These are phyloP conservation scores for Hypoxylon sp. DNA, from an alignment of 2,329 filamentous ascomycete species.

Conservation along the genomic window DNA sequence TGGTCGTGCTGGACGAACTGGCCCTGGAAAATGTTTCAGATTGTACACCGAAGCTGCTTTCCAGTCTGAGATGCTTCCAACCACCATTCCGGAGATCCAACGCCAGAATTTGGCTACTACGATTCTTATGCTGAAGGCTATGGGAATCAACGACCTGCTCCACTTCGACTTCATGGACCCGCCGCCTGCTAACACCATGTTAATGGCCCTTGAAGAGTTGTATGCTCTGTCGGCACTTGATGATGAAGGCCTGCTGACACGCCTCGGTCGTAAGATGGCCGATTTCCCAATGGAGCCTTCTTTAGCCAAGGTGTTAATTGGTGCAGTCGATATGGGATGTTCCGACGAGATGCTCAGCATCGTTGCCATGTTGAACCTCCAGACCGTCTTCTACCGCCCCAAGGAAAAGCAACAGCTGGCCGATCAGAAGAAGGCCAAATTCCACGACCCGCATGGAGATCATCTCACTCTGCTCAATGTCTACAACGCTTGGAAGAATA, in stretches of 20 bases:
- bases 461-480: slow-evolving; percentile 96
- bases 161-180: slow-evolving; percentile 99
- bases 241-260: slow-evolving; percentile 93
- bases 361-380: slow-evolving; percentile 92
- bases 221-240: slow-evolving; percentile 94
- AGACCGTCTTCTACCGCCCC: slow-evolving; percentile 91
- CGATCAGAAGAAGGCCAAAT: slow-evolving; percentile 97
- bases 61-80: slow-evolving; percentile 96
- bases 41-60: slow-evolving; percentile 96
- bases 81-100: slow-evolving; percentile 96
- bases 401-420: slow-evolving; percentile 98
- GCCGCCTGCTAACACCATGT: slow-evolving; percentile 96
- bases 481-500: slow-evolving; percentile 96
- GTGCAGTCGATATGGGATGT: slow-evolving; percentile 87
- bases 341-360: slow-evolving; percentile 96
- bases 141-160: slow-evolving; percentile 98
- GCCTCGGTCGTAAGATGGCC: slow-evolving; percentile 95
- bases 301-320: slow-evolving; percentile 90
- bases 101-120: slow-evolving; percentile 92
- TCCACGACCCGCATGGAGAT: slow-evolving; percentile 94
- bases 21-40: slow-evolving; percentile 95
- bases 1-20: slow-evolving; percentile 92
- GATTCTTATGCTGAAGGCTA: slow-evolving; percentile 97
- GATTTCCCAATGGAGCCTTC: slow-evolving; percentile 98
- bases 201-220: slow-evolving; percentile 94